Base-by-base conservation (phyloP, 192 early-diverging fungal species). In the Physocladia obscura region DNA sequence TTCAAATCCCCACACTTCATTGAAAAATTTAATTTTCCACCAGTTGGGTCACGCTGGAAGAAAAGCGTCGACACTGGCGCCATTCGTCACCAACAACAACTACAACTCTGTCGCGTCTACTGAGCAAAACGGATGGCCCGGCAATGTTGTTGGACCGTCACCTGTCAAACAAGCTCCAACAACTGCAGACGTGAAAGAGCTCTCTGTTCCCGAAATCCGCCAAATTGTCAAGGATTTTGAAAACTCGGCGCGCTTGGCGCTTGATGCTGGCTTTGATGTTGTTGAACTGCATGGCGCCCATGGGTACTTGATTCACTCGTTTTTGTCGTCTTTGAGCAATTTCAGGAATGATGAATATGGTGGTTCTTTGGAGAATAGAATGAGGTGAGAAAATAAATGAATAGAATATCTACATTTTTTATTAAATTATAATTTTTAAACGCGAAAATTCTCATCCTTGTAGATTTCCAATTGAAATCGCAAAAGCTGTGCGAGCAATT, bases 261-360 rank as follows among this genome's bases (percentile, higher is more conserved):
- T 82, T 34, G 78, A 84, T 58, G 94, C 94, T 2, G 93, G 92
- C 2, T 92, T 94, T 75, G 91, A 94, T 54, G 87, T 89, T 34
- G 73, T 95, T 24, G 94, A 98, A 77, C 35, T 81, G 32, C 76
- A 79, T 47, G 80, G 71, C 22, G 93, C 94, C 0, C 95, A 97
- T 74, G 94, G 97, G 2, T 97, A 96, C 73, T 76, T 97, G n/a
- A 69, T 92, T 50, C 84, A 90, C 76, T 80, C 89, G 73, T 97
- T 97, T 70, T 73, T 96, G 15, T 93, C 91, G 13, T 87, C 91
- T 2, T 65, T 91, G 21, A 81, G 87, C 62, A 97, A 98, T 80
- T 64, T 82, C 34, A 90, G 97, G 56, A 91, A 89, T 0, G 97
- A 98, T 73, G 60, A 90, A 55, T 98, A 96, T 74, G 94, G 94